phyloP scores from a whole-genome alignment of 768 basidiomycete species.

The Termitomyces sp. region DNA sequence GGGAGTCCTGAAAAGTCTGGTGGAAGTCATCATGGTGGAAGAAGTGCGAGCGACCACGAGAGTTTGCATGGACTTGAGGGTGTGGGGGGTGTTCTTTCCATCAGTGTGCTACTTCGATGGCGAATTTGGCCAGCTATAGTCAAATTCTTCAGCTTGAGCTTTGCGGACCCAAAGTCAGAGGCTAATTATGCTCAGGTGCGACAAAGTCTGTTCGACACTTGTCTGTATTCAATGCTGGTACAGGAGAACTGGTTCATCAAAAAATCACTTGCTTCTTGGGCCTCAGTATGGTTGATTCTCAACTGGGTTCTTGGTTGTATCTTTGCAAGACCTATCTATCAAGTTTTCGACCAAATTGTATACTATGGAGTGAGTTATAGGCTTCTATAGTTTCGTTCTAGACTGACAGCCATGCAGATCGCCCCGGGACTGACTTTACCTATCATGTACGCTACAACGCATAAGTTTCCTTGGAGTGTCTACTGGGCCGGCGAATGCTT shows the following conservation, averaged over 20 bases:
- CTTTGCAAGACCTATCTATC: conserved; percentile 42
- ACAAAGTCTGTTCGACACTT: neutral
- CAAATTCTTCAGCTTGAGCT: conserved; percentile 60
- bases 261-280: conserved; percentile 65
- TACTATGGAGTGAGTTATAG: conserved; percentile 48
- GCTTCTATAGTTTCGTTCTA: neutral
- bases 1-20: conserved; percentile 49
- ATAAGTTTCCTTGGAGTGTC: neutral
- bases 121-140: conserved; percentile 52
- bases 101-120: conserved; percentile 52
- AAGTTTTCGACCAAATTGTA: conserved; percentile 57
- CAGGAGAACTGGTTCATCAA: conserved; percentile 75
- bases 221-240: conserved; percentile 5
- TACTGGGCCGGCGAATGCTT: neutral
- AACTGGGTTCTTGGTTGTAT: conserved; percentile 68
- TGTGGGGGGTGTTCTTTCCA: conserved; percentile 30
- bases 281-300: conserved; percentile 59
- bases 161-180: conserved; percentile 54
- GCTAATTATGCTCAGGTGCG: conserved; percentile 42
- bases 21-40: conserved; percentile 34
- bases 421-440: conserved; percentile 62
- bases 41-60: conserved; percentile 32
- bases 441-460: conserved; percentile 38
- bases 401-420: conserved; percentile 31
- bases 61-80: conserved; percentile 33